Evolutionary conservation across 1,284 basidiomycete genomes (phyloP).

Genomic region (Moesziomyces sp.): DNA sequence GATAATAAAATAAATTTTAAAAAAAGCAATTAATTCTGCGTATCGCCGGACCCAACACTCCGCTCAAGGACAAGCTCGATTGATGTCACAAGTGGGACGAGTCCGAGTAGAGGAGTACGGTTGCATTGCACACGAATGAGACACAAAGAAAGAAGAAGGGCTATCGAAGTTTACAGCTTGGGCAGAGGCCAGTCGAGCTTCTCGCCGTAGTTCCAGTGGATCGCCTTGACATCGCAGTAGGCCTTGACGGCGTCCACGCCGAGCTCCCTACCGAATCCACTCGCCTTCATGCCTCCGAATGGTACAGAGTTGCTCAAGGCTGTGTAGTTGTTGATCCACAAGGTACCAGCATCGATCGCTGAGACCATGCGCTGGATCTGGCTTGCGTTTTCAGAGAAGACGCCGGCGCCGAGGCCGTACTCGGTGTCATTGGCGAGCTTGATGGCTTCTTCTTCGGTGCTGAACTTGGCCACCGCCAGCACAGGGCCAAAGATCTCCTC

Average conservation of each 20-base stretch:
- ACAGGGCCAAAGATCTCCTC: slow-evolving; percentile 83
- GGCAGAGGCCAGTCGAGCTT: slow-evolving; percentile 24
- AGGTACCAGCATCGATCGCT: slow-evolving; percentile 84
- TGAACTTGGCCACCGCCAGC: slow-evolving; percentile 72
- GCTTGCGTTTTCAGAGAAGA: slow-evolving; percentile 74
- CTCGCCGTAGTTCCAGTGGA: slow-evolving; percentile 25
- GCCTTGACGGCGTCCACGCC: slow-evolving; percentile 70
- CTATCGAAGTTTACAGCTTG: slow-evolving; percentile 5
- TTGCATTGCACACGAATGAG: neutral
- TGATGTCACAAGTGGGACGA: too few relatives aligned
- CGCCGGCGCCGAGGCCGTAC: slow-evolving; percentile 84
- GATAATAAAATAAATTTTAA: neutral
- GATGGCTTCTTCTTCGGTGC: slow-evolving; percentile 74
- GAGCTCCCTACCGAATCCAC: slow-evolving; percentile 57
- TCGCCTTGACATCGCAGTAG: slow-evolving; percentile 71
- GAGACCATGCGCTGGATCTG: slow-evolving; percentile 75
- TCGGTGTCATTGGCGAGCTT: slow-evolving; percentile 80
- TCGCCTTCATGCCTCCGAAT: slow-evolving; percentile 59
- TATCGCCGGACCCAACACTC: too few relatives aligned
- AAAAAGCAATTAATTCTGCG: too few relatives aligned
- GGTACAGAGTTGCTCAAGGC: slow-evolving; percentile 39
- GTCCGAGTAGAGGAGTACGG: neutral
- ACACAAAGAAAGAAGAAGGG: neutral
- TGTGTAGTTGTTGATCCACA: slow-evolving; percentile 75
- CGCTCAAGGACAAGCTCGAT: too few relatives aligned